phyloP scores from a whole-genome alignment of 148 eudicot species.

The Pharnaceum exiguum region DNA sequence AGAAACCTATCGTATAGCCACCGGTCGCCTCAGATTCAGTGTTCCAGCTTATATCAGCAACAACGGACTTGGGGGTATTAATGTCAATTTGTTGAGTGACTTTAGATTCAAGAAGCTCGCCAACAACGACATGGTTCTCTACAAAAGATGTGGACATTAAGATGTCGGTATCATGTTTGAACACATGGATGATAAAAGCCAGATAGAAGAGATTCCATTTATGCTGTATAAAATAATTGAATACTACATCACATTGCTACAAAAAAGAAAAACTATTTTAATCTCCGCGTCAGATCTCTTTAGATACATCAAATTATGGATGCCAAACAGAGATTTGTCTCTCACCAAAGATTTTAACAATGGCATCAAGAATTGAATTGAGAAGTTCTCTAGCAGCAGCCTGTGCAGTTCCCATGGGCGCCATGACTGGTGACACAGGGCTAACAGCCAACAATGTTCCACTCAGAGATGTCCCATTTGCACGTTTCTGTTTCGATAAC shows the following conservation, averaged over 20 bases:
- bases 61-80: slow-evolving; percentile 77
- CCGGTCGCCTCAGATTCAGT: slow-evolving; percentile 85
- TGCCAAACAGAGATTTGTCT: slow-evolving; percentile 9
- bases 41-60: slow-evolving; percentile 62
- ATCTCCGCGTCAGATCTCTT: too few species aligned
- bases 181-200: slow-evolving; percentile 3
- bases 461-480: slow-evolving; percentile 60
- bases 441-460: slow-evolving; percentile 79
- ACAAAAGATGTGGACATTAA: slow-evolving; percentile 12
- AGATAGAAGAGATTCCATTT: not conserved
- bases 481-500: slow-evolving; percentile 62
- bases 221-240: not conserved
- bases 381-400: slow-evolving; percentile 84
- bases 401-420: slow-evolving; percentile 93
- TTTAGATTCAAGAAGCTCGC: slow-evolving; percentile 92
- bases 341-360: slow-evolving; percentile 88
- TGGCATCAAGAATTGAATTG: slow-evolving; percentile 65
- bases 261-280: not conserved
- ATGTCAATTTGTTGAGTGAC: slow-evolving; percentile 65
- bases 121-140: slow-evolving; percentile 96
- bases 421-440: slow-evolving; percentile 94
- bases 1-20: slow-evolving; percentile 88
- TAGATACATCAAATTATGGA: too few species aligned
- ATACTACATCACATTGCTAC: not conserved
- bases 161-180: slow-evolving; percentile 4